These are phyloP conservation scores for Plasmodium inui DNA, from an alignment of 169 alveolate genomes.

Conservation along the genomic window DNA sequence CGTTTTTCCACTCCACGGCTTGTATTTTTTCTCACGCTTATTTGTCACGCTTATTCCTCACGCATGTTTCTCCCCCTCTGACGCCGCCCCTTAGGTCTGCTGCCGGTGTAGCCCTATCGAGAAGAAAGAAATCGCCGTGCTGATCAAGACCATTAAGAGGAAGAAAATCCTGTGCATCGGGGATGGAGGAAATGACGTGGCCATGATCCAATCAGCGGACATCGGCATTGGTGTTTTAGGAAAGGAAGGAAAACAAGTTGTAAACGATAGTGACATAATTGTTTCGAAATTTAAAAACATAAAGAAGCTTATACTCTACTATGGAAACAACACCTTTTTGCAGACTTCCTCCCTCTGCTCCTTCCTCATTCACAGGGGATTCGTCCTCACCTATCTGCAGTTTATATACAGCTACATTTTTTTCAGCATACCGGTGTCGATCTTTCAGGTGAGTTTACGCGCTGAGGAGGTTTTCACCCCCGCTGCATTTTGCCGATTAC, in stretches of 20 bases:
- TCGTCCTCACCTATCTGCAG: constrained; percentile 95
- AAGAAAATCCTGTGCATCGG: constrained; percentile 96
- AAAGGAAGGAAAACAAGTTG: constrained; percentile 97
- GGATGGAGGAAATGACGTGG: constrained; percentile 99
- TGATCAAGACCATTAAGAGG: constrained; percentile 79
- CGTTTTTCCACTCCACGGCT: neutral
- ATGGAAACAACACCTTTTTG: constrained; percentile 96
- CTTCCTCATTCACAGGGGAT: constrained; percentile 97
- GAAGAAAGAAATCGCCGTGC: constrained; percentile 95
- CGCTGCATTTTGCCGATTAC: neutral
- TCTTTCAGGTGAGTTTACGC: constrained; percentile 88
- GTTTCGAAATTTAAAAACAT: constrained; percentile 94
- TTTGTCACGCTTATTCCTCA: neutral
- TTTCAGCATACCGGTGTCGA: constrained; percentile 95
- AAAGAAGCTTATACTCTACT: constrained; percentile 95
- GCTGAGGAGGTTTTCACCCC: too few species aligned
- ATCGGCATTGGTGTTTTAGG: constrained; percentile 98
- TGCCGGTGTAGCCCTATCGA: constrained; percentile 99
- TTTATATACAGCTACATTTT: constrained; percentile 93
- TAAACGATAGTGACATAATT: constrained; percentile 97
- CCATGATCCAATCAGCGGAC: constrained; percentile 97
- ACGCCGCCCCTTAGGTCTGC: constrained; percentile 95
- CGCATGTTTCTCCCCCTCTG: constrained; percentile 75
- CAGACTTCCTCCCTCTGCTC: constrained; percentile 94
- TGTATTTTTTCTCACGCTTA: neutral